These are phyloP conservation scores for Malus orientalis DNA, from an alignment of 306 rosid species.

Conservation along the genomic window DNA sequence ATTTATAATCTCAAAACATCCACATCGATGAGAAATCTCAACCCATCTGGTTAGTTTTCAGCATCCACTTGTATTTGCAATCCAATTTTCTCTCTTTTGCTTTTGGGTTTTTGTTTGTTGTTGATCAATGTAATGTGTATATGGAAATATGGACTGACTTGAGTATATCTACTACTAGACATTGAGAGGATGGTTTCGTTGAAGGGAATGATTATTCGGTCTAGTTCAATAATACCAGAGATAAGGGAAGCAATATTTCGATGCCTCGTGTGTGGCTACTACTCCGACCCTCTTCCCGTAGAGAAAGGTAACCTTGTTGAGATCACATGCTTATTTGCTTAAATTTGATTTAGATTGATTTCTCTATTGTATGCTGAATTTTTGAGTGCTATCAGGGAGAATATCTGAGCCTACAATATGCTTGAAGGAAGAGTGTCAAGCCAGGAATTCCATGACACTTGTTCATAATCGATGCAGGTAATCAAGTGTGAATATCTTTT, in stretches of 20 bases:
- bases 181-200: constrained; percentile 92
- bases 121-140: background rate
- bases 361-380: background rate
- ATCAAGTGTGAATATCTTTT: background rate
- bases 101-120: background rate
- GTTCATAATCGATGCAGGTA: constrained; percentile 97
- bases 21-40: constrained; percentile 82
- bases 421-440: constrained; percentile 86
- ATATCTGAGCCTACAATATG: constrained; percentile 68
- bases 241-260: constrained; percentile 93
- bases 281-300: constrained; percentile 65
- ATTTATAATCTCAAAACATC: constrained; percentile 73
- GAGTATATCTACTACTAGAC: constrained; percentile 27
- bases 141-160: constrained; percentile 10
- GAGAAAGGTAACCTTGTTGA: constrained; percentile 59
- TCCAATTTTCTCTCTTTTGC: background rate
- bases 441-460: constrained; percentile 82
- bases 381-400: constrained; percentile 39
- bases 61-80: background rate
- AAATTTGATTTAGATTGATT: background rate
- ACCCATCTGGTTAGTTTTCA: constrained; percentile 71
- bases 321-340: background rate
- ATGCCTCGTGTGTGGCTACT: constrained; percentile 88
- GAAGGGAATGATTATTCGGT: constrained; percentile 89
- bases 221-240: constrained; percentile 86